These are phyloP conservation scores for Heliocybe sulcata DNA, from an alignment of 1,284 basidiomycete species.

Conservation along the genomic window DNA sequence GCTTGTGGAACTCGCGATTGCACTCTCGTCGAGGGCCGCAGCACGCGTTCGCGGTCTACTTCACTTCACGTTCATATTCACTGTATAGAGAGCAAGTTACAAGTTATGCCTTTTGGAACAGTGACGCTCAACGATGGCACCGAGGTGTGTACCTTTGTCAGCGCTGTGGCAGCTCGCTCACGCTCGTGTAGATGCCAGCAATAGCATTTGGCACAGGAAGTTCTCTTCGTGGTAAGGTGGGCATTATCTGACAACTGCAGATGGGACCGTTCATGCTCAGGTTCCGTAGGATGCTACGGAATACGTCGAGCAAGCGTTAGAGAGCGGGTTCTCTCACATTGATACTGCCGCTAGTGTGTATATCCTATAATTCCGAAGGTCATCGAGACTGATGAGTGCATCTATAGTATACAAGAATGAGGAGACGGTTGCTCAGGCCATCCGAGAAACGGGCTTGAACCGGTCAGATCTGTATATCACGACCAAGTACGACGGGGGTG, in stretches of 20 bases:
- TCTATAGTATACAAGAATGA: constrained; percentile 43
- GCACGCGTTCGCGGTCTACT: too few species aligned
- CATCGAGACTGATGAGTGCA: constrained; percentile 12
- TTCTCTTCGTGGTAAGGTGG: not conserved
- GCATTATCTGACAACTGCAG: not conserved
- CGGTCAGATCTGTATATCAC: constrained; percentile 48
- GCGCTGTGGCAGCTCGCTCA: not conserved
- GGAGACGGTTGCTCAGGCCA: constrained; percentile 40
- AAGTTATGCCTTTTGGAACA: constrained; percentile 39
- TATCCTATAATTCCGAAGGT: not conserved
- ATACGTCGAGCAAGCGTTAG: constrained; percentile 25
- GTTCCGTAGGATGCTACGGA: constrained; percentile 29
- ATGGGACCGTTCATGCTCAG: constrained; percentile 23
- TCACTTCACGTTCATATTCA: too few species aligned
- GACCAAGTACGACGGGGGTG: constrained; percentile 44
- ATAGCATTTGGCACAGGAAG: constrained; percentile 52
- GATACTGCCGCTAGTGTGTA: constrained; percentile 19
- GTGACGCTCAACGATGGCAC: constrained; percentile 45
- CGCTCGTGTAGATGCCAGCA: constrained; percentile 36
- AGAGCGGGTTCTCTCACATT: constrained; percentile 22
- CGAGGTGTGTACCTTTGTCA: constrained; percentile 18
- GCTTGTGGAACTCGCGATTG: too few species aligned
- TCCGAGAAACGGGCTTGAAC: constrained; percentile 39
- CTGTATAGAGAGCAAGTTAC: too few species aligned
- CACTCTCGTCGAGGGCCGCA: too few species aligned